Percentiles rank a stretch among this genome's conserved stretches.
phyloP scores from a whole-genome alignment of 306 rosid genomes.

The Luffa aegyptiaca region DNA sequence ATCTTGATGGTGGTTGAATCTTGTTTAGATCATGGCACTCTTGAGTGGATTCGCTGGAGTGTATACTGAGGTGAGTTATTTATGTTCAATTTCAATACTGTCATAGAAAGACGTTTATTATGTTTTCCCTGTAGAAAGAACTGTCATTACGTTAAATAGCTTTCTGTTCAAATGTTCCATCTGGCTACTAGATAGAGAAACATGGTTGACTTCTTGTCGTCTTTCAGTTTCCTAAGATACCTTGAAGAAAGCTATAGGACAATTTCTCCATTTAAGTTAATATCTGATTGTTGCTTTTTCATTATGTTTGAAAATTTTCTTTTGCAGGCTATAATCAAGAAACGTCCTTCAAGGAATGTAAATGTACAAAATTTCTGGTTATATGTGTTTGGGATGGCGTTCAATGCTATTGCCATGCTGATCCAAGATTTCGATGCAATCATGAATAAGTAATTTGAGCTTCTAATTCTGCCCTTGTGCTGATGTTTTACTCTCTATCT shows the following conservation, averaged over 20 bases:
- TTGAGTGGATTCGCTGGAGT: conserved; percentile 98
- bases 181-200: not conserved
- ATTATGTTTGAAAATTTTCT: not conserved
- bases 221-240: not conserved
- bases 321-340: conserved; percentile 86
- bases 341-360: conserved; percentile 87
- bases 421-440: conserved; percentile 94
- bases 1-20: conserved; percentile 14
- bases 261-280: not conserved
- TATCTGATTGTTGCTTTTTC: not conserved
- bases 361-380: conserved; percentile 98
- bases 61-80: conserved; percentile 73
- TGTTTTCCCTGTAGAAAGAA: not conserved
- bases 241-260: not conserved
- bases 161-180: not conserved
- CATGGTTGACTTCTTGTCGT: not conserved
- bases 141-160: not conserved
- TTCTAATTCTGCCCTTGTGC: conserved; percentile 15
- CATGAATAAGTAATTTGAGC: conserved; percentile 53
- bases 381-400: conserved; percentile 83
- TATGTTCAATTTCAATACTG: conserved; percentile 1
- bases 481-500: not conserved
- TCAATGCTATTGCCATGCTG: conserved; percentile 82
- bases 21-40: conserved; percentile 81
- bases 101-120: not conserved